These are phyloP conservation scores for Colletotrichum navitas DNA, from an alignment of 2,329 filamentous ascomycete species.

Conservation along the genomic window DNA sequence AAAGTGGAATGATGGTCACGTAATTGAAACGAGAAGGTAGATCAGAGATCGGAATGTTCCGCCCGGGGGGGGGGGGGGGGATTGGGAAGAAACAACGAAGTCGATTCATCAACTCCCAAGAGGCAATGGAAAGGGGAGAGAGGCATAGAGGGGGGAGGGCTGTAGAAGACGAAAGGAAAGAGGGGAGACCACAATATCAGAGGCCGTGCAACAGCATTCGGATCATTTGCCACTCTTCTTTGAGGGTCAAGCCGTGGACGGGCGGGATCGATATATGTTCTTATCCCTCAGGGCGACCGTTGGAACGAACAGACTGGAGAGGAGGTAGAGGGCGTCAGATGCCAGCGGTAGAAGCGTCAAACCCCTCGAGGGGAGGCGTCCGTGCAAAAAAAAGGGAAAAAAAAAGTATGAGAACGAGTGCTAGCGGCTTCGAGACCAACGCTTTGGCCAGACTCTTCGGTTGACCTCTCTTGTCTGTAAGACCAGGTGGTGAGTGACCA, in stretches of 20 bases:
- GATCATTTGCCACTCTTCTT: constrained; percentile 8
- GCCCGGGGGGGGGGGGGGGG: neutral
- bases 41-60: constrained; percentile 11
- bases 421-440: constrained; percentile 25
- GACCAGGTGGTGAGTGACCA: neutral
- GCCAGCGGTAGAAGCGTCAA: constrained; percentile 36
- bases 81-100: neutral
- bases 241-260: constrained; percentile 24
- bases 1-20: constrained; percentile 15
- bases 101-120: neutral
- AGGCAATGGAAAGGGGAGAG: constrained; percentile 1
- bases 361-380: constrained; percentile 41
- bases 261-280: constrained; percentile 36
- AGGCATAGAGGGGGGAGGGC: neutral
- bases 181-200: constrained; percentile 4
- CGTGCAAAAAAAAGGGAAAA: constrained; percentile 22
- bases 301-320: constrained; percentile 28
- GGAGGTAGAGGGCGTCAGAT: constrained; percentile 33
- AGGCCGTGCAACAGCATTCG: constrained; percentile 28
- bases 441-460: constrained; percentile 29
- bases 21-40: neutral
- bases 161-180: neutral
- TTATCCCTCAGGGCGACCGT: constrained; percentile 29
- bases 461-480: constrained; percentile 1
- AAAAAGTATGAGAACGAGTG: constrained; percentile 27